phyloP scores from a whole-genome alignment of 257 asterid genomes.

The Ilex asprella region DNA sequence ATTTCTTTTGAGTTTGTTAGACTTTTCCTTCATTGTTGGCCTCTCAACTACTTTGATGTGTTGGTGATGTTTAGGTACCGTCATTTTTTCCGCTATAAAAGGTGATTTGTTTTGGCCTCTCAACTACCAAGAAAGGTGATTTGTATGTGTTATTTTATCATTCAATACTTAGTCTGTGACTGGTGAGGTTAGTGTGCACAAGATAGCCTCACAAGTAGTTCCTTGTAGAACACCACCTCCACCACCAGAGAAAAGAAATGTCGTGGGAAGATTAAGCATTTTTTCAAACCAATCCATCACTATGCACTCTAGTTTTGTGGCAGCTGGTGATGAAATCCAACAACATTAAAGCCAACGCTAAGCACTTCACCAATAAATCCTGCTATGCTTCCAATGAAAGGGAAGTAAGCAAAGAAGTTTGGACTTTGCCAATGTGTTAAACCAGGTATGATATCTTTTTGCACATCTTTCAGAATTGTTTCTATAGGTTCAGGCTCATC shows the following conservation, averaged over 20 bases:
- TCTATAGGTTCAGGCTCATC: constrained; percentile 53
- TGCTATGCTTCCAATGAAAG: constrained; percentile 4
- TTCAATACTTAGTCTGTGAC: too few relatives aligned
- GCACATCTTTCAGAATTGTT: constrained; percentile 45
- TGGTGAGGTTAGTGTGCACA: background rate
- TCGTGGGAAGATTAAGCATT: constrained; percentile 12
- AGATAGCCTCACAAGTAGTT: background rate
- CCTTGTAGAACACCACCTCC: too few relatives aligned
- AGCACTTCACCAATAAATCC: constrained; percentile 14
- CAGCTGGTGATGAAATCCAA: background rate
- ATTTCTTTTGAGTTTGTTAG: too few relatives aligned
- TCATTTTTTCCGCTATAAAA: too few relatives aligned
- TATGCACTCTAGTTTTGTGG: constrained; percentile 17
- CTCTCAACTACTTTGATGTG: too few relatives aligned
- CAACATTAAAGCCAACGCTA: constrained; percentile 8
- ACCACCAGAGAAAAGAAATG: constrained; percentile 12
- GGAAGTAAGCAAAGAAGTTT: constrained; percentile 16
- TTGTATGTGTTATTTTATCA: too few relatives aligned
- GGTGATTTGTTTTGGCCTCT: too few relatives aligned
- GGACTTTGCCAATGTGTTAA: too few relatives aligned
- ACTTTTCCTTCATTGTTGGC: too few relatives aligned
- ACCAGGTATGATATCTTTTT: constrained; percentile 55
- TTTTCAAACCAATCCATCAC: constrained; percentile 23
- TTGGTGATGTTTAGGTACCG: too few relatives aligned
- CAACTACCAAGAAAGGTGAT: too few relatives aligned